Percentiles rank a stretch among this genome's conserved stretches.
Conservation (phyloP, 2,329 filamentous ascomycete genomes). For the Pestalotiopsis sp. region DNA sequence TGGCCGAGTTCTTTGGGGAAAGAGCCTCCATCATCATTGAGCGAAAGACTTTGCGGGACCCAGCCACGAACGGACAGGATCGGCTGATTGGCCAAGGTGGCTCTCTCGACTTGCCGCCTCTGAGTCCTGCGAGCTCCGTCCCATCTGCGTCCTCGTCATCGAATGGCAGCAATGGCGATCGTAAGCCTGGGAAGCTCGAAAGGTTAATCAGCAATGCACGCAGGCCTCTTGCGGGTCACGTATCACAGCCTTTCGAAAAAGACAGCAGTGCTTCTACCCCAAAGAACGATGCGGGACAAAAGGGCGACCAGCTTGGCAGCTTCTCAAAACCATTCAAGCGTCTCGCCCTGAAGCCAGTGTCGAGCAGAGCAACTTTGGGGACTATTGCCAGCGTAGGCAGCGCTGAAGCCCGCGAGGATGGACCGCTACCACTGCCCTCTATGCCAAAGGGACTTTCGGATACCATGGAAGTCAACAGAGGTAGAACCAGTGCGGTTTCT, state of each 20-base stretch:
- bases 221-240: conserved; percentile 30
- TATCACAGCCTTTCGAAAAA: conserved; percentile 32
- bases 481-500: not conserved
- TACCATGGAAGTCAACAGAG: not conserved
- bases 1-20: not conserved
- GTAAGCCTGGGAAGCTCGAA: conserved; percentile 38
- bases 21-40: conserved; percentile 9
- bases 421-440: conserved; percentile 14
- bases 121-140: conserved; percentile 31
- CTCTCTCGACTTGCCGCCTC: conserved; percentile 19
- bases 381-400: conserved; percentile 53
- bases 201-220: conserved; percentile 38
- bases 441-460: not conserved
- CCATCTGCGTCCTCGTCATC: conserved; percentile 27
- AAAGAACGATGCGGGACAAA: conserved; percentile 31
- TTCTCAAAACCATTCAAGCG: conserved; percentile 36
- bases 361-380: conserved; percentile 48
- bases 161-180: conserved; percentile 35
- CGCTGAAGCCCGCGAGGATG: conserved; percentile 33
- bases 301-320: conserved; percentile 34
- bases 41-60: conserved; percentile 16
- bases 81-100: not conserved
- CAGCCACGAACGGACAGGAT: conserved; percentile 16
- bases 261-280: not conserved
- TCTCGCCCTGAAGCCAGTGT: conserved; percentile 36